Evolutionary conservation across 208 protist species (phyloP).

Genomic region (Trypanosoma brucei): DNA sequence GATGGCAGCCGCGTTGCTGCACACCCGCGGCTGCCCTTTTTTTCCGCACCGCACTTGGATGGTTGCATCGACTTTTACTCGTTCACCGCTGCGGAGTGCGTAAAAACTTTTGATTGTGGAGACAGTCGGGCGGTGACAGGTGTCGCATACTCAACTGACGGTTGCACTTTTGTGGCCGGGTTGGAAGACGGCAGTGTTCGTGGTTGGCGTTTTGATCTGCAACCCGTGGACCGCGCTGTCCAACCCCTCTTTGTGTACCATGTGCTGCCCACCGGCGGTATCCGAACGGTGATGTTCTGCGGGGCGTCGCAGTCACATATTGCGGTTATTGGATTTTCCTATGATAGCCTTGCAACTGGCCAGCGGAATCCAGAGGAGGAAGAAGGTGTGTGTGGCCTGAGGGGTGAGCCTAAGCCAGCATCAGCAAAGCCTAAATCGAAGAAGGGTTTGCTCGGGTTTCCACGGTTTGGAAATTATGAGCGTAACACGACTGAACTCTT

Average conservation of each 20-base stretch:
- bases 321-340: conserved; percentile 46
- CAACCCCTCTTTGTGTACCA: conserved; percentile 35
- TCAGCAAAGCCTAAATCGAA: not conserved
- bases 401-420: no score
- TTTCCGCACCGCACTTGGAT: conserved; percentile 48
- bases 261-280: conserved; percentile 39
- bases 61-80: conserved; percentile 75
- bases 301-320: conserved; percentile 58
- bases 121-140: conserved; percentile 38
- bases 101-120: conserved; percentile 53
- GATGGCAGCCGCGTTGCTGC: conserved; percentile 31
- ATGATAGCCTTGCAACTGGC: conserved; percentile 8
- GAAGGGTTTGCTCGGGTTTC: not conserved
- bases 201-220: conserved; percentile 53
- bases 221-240: not conserved
- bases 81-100: conserved; percentile 64
- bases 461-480: not conserved
- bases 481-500: conserved; percentile 19
- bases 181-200: conserved; percentile 69
- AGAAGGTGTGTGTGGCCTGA: not conserved
- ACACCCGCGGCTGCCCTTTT: conserved; percentile 85
- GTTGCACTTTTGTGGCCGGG: conserved; percentile 64
- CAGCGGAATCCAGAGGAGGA: not conserved
- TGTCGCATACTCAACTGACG: conserved; percentile 53
- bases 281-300: conserved; percentile 58